These are phyloP conservation scores for Sutorius australiensis DNA, from an alignment of 768 basidiomycete genomes.

Conservation along the genomic window DNA sequence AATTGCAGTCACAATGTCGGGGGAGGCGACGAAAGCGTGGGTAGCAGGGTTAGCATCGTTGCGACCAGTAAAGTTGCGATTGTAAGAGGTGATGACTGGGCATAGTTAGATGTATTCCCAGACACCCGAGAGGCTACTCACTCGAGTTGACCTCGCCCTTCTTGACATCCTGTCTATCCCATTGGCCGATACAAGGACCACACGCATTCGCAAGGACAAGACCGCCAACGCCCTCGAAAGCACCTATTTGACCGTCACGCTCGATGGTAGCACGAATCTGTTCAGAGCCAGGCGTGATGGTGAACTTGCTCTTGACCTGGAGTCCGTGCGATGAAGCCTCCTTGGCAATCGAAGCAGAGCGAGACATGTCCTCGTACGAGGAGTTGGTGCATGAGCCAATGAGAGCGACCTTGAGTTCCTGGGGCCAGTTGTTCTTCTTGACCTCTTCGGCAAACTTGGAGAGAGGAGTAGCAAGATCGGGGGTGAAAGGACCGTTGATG, in stretches of 20 bases:
- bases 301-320: slow-evolving; percentile 89
- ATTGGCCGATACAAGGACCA: slow-evolving; percentile 99
- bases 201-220: slow-evolving; percentile 97
- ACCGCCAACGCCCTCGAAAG: slow-evolving; percentile 86
- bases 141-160: slow-evolving; percentile 97
- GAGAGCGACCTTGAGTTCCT: slow-evolving; percentile 93
- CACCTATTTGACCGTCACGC: slow-evolving; percentile 88
- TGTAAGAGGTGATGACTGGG: slow-evolving; percentile 96
- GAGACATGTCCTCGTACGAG: slow-evolving; percentile 99
- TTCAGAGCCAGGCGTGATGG: slow-evolving; percentile 97
- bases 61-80: slow-evolving; percentile 99
- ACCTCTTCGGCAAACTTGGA: slow-evolving; percentile 91
- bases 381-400: slow-evolving; percentile 99
- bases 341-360: slow-evolving; percentile 89
- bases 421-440: slow-evolving; percentile 95
- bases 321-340: slow-evolving; percentile 89
- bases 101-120: background rate
- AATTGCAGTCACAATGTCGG: slow-evolving; percentile 95
- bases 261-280: slow-evolving; percentile 97
- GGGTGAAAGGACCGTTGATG: slow-evolving; percentile 99
- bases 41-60: slow-evolving; percentile 99
- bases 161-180: slow-evolving; percentile 95
- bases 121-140: slow-evolving; percentile 35
- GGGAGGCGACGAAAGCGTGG: slow-evolving; percentile 92
- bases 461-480: slow-evolving; percentile 96